These are phyloP conservation scores for Trichoderma breve DNA, from an alignment of 2,329 filamentous ascomycete species.

Conservation along the genomic window DNA sequence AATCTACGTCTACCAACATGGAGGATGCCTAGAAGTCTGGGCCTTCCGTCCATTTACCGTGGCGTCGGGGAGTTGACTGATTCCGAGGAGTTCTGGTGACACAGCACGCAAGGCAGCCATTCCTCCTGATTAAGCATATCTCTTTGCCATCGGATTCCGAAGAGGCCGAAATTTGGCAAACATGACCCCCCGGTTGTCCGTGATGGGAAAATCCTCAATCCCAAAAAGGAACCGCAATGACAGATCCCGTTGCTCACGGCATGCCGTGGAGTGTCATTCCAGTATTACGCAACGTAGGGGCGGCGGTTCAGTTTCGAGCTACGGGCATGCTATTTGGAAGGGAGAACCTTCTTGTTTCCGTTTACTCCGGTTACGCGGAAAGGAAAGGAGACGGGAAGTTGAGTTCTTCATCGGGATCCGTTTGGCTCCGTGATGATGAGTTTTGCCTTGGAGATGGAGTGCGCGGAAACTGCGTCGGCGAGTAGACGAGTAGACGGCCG, in stretches of 20 bases:
- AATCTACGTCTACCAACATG: neutral
- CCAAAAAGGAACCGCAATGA: neutral
- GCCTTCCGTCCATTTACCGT: neutral
- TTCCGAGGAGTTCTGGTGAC: neutral
- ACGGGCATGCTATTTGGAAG: neutral
- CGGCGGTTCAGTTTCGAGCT: neutral
- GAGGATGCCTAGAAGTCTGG: neutral
- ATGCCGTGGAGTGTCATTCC: neutral
- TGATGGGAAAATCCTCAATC: neutral
- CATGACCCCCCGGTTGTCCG: neutral
- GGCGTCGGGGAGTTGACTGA: neutral
- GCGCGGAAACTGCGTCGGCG: neutral
- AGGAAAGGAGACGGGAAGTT: neutral
- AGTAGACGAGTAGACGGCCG: neutral
- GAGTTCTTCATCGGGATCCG: neutral
- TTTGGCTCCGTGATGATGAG: neutral
- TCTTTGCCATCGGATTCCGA: neutral
- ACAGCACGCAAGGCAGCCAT: neutral
- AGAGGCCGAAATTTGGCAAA: neutral
- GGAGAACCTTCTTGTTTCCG: neutral
- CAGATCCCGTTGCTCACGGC: neutral
- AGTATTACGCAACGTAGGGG: neutral
- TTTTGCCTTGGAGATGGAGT: neutral
- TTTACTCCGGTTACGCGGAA: neutral
- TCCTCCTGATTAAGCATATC: neutral